Evolutionary conservation across 2,329 filamentous ascomycete species (phyloP), one percentile per base, ranked within the genome.

Genomic region (Furcasterigmium furcatum): DNA sequence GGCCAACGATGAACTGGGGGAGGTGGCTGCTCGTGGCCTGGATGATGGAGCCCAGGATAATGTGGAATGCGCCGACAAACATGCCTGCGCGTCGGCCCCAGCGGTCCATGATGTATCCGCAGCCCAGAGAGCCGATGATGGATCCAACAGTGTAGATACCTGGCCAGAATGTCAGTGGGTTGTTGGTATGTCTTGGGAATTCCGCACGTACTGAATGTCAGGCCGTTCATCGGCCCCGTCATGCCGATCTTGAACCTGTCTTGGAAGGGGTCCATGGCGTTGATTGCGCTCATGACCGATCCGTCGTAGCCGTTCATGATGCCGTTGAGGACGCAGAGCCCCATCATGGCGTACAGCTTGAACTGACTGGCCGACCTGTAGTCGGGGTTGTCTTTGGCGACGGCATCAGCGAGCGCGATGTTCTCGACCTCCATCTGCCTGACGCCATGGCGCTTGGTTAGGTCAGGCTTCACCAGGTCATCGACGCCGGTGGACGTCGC

Each of bases 71-170:
- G 4, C 51, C 51, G 16, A 44, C 34, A 42, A 53, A 53, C 49
- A 53, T 53, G 36, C 49, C 44, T 5, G 46, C 24, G 4, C 51
- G 44, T 5, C 52, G 52, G 2, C 52, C 51, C 51, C 51, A 54
- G 34, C 47, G 39, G 29, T 54, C 51, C 52, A 54, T 54, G 41
- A 52, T 42, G 38, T 52, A 54, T 2, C 52, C 52, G 29, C 52
- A 54, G 3, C 30, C 21, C 4, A 54, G 20, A 29, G 39, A 44
- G 2, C 51, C 51, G 13, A 52, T 10, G 14, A 53, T 48, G 34
- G 41, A 48, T n/a, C 51, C 51, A 8, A 50, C 51, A 5, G 51
- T 52, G 42, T 53, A 53, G 10, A 53, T 53, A 30, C 47, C 49
- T 29, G 52, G 47, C 35, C n/a, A 19, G 7, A 19, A 12, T 18